Evolutionary conservation across 306 rosid species (phyloP), one percentile per base, ranked within the genome.

Genomic region (Lathyrus oleraceus): DNA sequence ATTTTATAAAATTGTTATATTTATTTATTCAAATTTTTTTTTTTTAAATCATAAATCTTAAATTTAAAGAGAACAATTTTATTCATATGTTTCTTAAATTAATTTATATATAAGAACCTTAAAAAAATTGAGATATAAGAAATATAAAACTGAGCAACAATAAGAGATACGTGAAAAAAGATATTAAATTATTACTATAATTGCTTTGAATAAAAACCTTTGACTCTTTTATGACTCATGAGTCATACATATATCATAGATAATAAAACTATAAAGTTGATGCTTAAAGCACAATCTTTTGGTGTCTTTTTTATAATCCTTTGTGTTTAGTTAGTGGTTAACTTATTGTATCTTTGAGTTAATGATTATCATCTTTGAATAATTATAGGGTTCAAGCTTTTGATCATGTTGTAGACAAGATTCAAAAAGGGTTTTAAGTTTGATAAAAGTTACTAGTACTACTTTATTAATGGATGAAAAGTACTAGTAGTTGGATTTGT

Each of bases 401-500:
- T 30, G 42, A 17, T 30, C 36, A 30, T 4, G 42, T 48, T 56
- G 52, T 32, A 16, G 56, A 65, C 56, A 48, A 70, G 77, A 69
- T 63, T 84, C 51, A 72, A 78, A 81, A 59, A 79, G 38, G 54
- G 58, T 19, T 6, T 52, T 13, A 28, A 63, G 52, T 47, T 60
- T 17, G 60, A n/a, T 11, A 65, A 76, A 61, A 70, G 75, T 11
- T 38, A 13, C 73, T 70, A n/a, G n/a, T n/a, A 21, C 23, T 21
- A 21, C 23, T 21, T 75, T 80, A 71, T 85, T 79, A 27, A 27
- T n/a, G 6, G 43, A 12, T 74, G 39, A 63, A 62, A 74, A 72
- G 79, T 68, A 54, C 1, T 21, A 21, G 23, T 21, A 21, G 23
- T 21, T 1, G 60, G 61, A 67, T 63, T 71, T 54, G 14, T 43